These are phyloP conservation scores for Silene conica DNA, from an alignment of 148 eudicot species.

Conservation along the genomic window DNA sequence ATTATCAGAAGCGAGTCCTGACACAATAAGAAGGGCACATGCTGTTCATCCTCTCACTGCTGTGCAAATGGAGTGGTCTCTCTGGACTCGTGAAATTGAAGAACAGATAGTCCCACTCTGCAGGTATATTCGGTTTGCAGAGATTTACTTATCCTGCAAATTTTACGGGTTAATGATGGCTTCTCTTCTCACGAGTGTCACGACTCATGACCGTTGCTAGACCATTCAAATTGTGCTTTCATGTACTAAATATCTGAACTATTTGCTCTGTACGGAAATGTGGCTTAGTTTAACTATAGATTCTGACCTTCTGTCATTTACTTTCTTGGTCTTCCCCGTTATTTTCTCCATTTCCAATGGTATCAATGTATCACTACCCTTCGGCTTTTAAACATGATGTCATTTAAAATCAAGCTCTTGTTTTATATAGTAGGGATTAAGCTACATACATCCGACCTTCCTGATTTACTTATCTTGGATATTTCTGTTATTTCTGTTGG, in stretches of 20 bases:
- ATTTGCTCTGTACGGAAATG: not conserved
- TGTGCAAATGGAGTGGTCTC: conserved; percentile 70
- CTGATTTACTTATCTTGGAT: too few species aligned
- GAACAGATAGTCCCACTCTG: conserved; percentile 65
- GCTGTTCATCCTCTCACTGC: conserved; percentile 73
- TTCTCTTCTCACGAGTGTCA: not conserved
- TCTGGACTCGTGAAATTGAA: conserved; percentile 70
- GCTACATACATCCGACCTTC: not conserved
- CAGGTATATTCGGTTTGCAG: conserved; percentile 39
- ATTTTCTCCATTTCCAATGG: not conserved
- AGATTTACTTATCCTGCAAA: not conserved
- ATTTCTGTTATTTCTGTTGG: not conserved
- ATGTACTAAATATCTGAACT: not conserved
- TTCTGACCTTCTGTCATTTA: not conserved
- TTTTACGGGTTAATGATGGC: not conserved
- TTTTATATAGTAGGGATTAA: too few species aligned
- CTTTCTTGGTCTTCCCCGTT: not conserved
- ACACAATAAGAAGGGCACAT: conserved; percentile 69
- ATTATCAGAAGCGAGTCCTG: conserved; percentile 62
- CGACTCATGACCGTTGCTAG: too few species aligned
- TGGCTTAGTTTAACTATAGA: not conserved
- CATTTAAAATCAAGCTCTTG: too few species aligned
- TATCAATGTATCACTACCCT: not conserved
- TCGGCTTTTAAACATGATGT: not conserved
- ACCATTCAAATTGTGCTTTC: not conserved